Base-by-base conservation (phyloP, 176 grass and related monocot species). In the Coix lacrymajobi region DNA sequence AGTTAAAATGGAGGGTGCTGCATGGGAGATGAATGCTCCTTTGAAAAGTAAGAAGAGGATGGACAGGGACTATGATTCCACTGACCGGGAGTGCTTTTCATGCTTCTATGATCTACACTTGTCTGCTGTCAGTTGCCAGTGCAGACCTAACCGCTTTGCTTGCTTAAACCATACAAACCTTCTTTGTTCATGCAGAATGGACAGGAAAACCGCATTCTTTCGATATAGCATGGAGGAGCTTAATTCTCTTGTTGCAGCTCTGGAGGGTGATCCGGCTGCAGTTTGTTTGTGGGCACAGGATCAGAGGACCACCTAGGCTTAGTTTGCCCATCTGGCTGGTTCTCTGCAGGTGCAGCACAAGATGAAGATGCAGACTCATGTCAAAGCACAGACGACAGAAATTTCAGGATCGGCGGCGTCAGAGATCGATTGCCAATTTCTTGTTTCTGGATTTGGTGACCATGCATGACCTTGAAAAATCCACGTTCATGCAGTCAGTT, bases 21-120 rank as follows among this genome's bases (percentile, higher is more conserved):
- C 84, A 52, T 70, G 89, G 48, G 66, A 85, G 40, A 76, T 57
- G 5, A 86, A 75, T 84, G 22, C 44, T 65, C 31, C 45, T 43
- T 71, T 86, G 58, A 78, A 80, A 33, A 62, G 60, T 30, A 90
- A 80, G 82, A 98, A 73, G 71, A 98, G 69, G 71, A 93, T 95
- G 85, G 87, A 86, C 62, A 80, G 30, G 33, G 58, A 90, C 80
- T 92, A 89, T 81, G 93, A 98, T 85, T 92, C 89, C 73, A 79
- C 64, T 34, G 96, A 98, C n/a, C 80, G 87, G 45, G 96, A 95
- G 73, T 98, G 96, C 66, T 98, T 93, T 89, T 89, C 48, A 38
- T 98, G 96, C 69, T 95, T 87, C 79, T 98, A 95, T 80, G 96
- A 98, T 82, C 91, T 98, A 10, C 82, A 98, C 75, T 81, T 98